A percentile compares a stretch with the other conserved stretches of the same genome.
phyloP scores from a whole-genome alignment of 257 asterid species.

The Paulownia fortunei region DNA sequence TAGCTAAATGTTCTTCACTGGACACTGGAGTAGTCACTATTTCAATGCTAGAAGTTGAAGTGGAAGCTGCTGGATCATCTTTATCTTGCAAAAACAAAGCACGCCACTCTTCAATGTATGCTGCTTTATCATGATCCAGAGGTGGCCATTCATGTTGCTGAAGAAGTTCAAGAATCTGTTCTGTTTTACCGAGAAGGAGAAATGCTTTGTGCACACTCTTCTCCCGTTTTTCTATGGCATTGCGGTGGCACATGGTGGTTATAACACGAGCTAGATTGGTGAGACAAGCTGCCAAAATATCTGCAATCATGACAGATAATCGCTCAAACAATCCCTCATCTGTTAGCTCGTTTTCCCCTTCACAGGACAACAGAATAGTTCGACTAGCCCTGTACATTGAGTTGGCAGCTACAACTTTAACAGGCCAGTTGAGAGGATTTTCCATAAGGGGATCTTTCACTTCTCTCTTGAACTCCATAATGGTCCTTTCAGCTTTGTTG shows the following conservation, averaged over 20 bases:
- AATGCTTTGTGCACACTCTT: slow-evolving; percentile 27
- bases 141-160: slow-evolving; percentile 22
- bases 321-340: slow-evolving; percentile 29
- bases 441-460: neutral
- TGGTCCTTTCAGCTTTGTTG: neutral
- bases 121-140: slow-evolving; percentile 14
- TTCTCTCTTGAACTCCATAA: slow-evolving; percentile 5
- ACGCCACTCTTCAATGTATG: slow-evolving; percentile 37
- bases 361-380: slow-evolving; percentile 18
- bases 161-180: slow-evolving; percentile 35
- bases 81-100: neutral
- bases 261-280: slow-evolving; percentile 36
- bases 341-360: neutral
- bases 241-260: slow-evolving; percentile 24
- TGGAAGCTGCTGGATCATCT: neutral
- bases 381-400: slow-evolving; percentile 44
- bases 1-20: neutral
- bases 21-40: neutral
- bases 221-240: slow-evolving; percentile 33
- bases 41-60: neutral
- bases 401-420: slow-evolving; percentile 35
- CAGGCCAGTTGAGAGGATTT: slow-evolving; percentile 33
- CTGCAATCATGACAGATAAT: slow-evolving; percentile 36
- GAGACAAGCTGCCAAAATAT: slow-evolving; percentile 44
- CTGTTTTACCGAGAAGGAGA: slow-evolving; percentile 34